Conservation (phyloP, 2,329 filamentous ascomycete genomes). For the Geoglossum cookeanum region DNA sequence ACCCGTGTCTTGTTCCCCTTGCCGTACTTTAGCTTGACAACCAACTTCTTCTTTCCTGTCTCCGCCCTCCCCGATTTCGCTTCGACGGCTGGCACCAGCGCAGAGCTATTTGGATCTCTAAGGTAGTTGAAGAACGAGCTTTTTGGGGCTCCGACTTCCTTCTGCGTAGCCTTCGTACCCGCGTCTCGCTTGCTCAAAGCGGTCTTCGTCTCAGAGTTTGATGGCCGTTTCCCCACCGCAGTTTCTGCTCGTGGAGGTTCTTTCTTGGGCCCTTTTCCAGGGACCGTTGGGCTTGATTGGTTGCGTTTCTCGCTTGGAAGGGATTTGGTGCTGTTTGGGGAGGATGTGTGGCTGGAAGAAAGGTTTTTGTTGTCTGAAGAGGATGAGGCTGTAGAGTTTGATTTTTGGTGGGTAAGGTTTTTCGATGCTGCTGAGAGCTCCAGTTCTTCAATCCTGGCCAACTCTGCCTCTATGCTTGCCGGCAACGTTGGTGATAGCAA, state of each 20-base stretch:
- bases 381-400: neutral
- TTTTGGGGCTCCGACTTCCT: neutral
- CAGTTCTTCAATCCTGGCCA: neutral
- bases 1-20: neutral
- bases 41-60: neutral
- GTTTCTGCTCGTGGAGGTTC: neutral
- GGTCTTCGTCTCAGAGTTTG: neutral
- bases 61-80: neutral
- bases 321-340: neutral
- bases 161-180: neutral
- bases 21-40: conserved; percentile 1
- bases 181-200: neutral
- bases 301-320: neutral
- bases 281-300: neutral
- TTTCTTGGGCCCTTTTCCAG: neutral
- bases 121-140: neutral
- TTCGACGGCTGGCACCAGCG: neutral
- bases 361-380: neutral
- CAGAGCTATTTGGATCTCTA: neutral
- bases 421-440: neutral
- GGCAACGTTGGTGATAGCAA: conserved; percentile 2
- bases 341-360: neutral
- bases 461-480: conserved; percentile 1
- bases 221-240: neutral
- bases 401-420: neutral